Evolutionary conservation across 2,329 filamentous ascomycete species (phyloP), one percentile per base, ranked within the genome.

Genomic region (Drechslerella coelobrocha): DNA sequence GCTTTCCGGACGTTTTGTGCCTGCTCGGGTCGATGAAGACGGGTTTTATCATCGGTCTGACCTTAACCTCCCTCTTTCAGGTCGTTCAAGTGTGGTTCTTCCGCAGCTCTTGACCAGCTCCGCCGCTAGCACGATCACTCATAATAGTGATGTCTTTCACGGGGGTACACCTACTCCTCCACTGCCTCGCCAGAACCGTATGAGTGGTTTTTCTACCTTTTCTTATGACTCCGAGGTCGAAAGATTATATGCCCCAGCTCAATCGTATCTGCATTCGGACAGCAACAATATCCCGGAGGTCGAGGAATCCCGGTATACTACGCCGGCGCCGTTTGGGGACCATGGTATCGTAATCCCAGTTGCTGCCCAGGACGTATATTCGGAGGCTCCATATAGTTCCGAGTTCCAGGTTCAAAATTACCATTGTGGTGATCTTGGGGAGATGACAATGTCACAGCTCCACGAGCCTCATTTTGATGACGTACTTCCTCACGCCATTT

Each of bases 21-120:
- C 65, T 8, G 65, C 65, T 27, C 65, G 43, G 21, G 65, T 69
- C 14, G 39, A 61, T 39, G 57, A 61, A 17, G 51, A 61, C 17
- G 65, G 65, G 19, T 47, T 69, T 17, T 69, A 69, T 23, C 65
- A 62, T 34, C 65, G 65, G 47, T 69, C 65, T 14, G 65, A 69
- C 6, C 17, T 69, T 14, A 14, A 69, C 19, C 52, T 69, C 39
- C 65, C 65, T n/a, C 45, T 69, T 3, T 69, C 65, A 8, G 65
- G 65, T 12, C 57, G 65, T n/a, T 69, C 65, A 8, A 69, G 65
- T 24, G 57, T 69, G 19, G 57, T 48, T n/a, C 57, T 69, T 2
- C 65, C 65, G 3, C 65, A 69, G 34, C 51, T 62, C n/a, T 27
- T 59, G 2, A 48, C 47, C 10, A 69, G 60, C 41, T 57, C 62